Conservation (phyloP, 805 yeast genomes). For the Candida nanaspora region DNA sequence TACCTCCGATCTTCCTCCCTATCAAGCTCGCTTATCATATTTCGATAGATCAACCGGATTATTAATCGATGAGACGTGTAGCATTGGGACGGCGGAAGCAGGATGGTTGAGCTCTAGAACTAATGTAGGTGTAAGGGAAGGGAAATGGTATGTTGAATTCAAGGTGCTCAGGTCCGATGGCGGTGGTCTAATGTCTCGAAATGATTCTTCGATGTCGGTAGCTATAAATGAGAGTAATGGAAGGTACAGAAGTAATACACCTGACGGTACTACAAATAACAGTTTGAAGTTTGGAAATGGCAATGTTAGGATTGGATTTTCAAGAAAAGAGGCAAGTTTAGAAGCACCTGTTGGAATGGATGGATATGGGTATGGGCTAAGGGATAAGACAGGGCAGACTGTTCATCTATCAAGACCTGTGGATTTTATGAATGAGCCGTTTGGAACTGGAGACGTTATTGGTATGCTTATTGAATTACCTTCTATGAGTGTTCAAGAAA, state of each 20-base stretch:
- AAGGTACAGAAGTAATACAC: slow-evolving; percentile 8
- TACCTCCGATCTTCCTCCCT: slow-evolving; percentile 71
- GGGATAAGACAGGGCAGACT: slow-evolving; percentile 71
- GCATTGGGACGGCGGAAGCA: slow-evolving; percentile 44
- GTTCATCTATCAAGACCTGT: slow-evolving; percentile 69
- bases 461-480: slow-evolving; percentile 78
- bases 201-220: no score
- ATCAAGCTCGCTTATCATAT: slow-evolving; percentile 44
- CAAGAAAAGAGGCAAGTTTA: slow-evolving; percentile 77
- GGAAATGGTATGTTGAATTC: slow-evolving; percentile 75
- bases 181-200: no score
- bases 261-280: no score
- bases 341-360: slow-evolving; percentile 97
- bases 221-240: no score
- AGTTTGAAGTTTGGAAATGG: no score
- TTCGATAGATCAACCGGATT: slow-evolving; percentile 67
- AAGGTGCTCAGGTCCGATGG: slow-evolving; percentile 40
- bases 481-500: slow-evolving; percentile 32
- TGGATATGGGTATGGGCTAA: slow-evolving; percentile 85
- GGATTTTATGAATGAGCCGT: slow-evolving; percentile 40
- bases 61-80: slow-evolving; percentile 28
- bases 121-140: slow-evolving; percentile 71
- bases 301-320: slow-evolving; percentile 80
- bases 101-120: slow-evolving; percentile 83
- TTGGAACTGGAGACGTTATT: slow-evolving; percentile 71